Evolutionary conservation across 2,329 filamentous ascomycete genomes (phyloP).

Genomic region (Hymenoscyphus fructigenus): DNA sequence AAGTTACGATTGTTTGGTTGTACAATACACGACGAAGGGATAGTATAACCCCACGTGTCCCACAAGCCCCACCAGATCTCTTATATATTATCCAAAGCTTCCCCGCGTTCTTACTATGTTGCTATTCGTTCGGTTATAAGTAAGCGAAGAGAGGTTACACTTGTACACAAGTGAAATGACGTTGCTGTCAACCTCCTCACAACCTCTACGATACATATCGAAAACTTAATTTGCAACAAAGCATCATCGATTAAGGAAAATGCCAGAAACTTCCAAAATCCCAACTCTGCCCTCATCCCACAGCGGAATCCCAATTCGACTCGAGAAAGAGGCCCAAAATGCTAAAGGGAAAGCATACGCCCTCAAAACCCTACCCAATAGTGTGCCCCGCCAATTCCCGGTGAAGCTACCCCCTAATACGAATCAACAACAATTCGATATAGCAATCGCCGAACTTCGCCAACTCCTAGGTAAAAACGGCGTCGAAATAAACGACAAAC

Average conservation of each 20-base stretch:
- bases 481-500: conserved; percentile 44
- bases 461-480: conserved; percentile 39
- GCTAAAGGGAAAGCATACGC: conserved; percentile 26
- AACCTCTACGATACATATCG: not conserved
- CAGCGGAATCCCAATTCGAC: conserved; percentile 28
- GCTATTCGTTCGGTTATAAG: not conserved
- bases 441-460: conserved; percentile 38
- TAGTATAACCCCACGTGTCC: not conserved
- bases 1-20: not conserved
- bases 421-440: conserved; percentile 28
- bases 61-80: not conserved
- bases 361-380: conserved; percentile 27
- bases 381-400: conserved; percentile 21
- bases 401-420: conserved; percentile 31
- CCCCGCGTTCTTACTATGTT: not conserved
- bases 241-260: not conserved
- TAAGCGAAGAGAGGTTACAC: not conserved
- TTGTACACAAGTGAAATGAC: not conserved
- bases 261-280: conserved; percentile 6
- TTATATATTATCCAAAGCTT: not conserved
- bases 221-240: not conserved
- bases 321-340: conserved; percentile 26
- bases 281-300: conserved; percentile 20
- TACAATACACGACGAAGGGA: not conserved
- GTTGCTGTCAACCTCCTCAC: not conserved